Base-by-base conservation (phyloP, 164 flowering plant genomes). In the Aristolochia californica region DNA sequence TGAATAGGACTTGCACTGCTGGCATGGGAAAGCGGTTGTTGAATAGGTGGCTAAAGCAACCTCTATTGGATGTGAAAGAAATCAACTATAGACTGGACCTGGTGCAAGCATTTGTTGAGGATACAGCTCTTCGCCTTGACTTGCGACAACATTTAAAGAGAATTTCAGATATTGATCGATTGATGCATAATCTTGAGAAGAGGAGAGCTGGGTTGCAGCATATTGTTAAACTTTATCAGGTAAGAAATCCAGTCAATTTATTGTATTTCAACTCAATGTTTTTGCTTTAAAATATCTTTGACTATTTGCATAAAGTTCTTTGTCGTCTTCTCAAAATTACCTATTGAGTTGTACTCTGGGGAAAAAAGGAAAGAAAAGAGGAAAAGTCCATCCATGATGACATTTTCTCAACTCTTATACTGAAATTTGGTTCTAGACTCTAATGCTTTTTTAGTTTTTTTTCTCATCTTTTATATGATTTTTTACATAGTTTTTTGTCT, bases 1-100 rank as follows among this genome's bases (percentile, higher is more conserved):
- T 93, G 96, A 93, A 93, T 72, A 83, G 97, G 73, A 89, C 99
- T 23, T 89, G 99, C 71, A 89, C 99, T 60, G 91, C 91, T 68
- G 97, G 99, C 62, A 93, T 93, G 99, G 99, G 99, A 50, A 87
- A 87, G 56, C 66, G 96, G 22, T 69, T 93, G 63, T 75, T 89
- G 63, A 85, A 89, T 66, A 87, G 80, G 91, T 89, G 99, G 99
- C 73, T 93, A 56, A 93, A 93, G 62, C 99, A 93, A 70, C 99
- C 97, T 43, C 75, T 93, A 57, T 60, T 85, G 53, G 94, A 89
- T 79, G 84, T 81, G 24, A 57, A 70, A 65, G 96, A 83, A 66
- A 93, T 93, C 61, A 89, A 84, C 62, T 28, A 54, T 38, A 80
- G 97, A 73, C 75, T 89, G 65, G 90, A 93, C 74, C 62, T 85